Evolutionary conservation across 345 rosid species (phyloP), one percentile per base, ranked within the genome.

Genomic region (Limnanthes douglasii): DNA sequence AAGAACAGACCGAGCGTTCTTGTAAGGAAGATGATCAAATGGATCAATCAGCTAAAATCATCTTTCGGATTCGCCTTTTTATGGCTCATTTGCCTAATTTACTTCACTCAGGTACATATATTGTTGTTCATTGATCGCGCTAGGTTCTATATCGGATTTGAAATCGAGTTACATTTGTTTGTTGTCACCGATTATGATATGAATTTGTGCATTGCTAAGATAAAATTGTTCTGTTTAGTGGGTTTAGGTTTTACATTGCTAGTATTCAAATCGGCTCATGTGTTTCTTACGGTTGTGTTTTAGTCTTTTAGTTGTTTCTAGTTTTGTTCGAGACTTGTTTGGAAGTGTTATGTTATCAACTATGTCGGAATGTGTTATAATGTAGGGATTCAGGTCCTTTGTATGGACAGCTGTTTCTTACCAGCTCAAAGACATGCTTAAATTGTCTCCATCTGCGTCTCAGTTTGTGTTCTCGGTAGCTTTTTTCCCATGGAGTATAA

Each of bases 391-490:
- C 65, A 66, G 96, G 56, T 84, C 98, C 37, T 84, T 90, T 41
- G 98, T 79, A 15, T 84, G 98, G 96, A 84, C 98, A 15, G 94
- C 94, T 4, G 92, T 90, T 61, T 90, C 98, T 0, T 90, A 90
- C 59, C 98, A 74, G 68, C 66, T 90, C 11, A 90, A 90, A 53
- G 98, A 90, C 59, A 59, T 42, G 60, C 88, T 84, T 43, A 68
- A 66, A 49, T 61, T 90, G 69, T 84, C 98, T 6, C 98, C 96
- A 20, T 84, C 98, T 36, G 85, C 94, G 50, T 84, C 98, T 15
- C 96, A 90, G 56, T 78, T 84, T 12, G 82, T 84, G 26, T 63
- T 59, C 48, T 72, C 96, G 13, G 53, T 84, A n/a, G 72, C 84
- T 4, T 77, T 90, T 48, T 80, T 80, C 42, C 96, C 98, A 31